Evolutionary conservation across 2,329 filamentous ascomycete genomes (phyloP), one percentile per base, ranked within the genome.

Genomic region (Rhexocercosporidium sp.): DNA sequence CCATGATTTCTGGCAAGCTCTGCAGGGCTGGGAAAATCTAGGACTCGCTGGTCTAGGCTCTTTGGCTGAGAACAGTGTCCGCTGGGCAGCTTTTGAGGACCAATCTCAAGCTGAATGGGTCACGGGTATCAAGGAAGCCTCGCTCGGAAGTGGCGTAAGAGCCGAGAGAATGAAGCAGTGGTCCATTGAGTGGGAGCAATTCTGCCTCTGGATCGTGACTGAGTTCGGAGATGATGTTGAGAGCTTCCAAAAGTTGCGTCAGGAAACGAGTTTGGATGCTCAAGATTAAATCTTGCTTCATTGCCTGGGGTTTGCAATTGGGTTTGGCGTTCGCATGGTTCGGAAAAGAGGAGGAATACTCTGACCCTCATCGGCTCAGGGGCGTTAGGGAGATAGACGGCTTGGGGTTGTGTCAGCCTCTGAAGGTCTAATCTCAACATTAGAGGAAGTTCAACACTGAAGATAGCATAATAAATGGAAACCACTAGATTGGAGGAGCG

Each of bases 1-100:
- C 1, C 92, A 97, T 79, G 94, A 97, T 80, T 97, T 97, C 79
- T 97, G 93, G 93, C 93, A 97, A 79, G 91, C 92, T 1, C 82
- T 97, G 22, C 94, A 97, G 79, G 94, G 92, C 0, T 96, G 94
- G 88, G 91, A 97, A 67, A 97, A 96, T 75, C 86, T 97, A 16
- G 96, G 94, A 0, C 84, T 98, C 2, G 93, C 92, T 12, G 95
- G 94, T 0, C 81, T 98, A 62, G 95, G 92, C 0, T 92, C 90
- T 66, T 84, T 99, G 73, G 95, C 94, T 0, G 94, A 98, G 83
- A 98, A 97, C 76, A 96, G 93, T 71, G 89, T 98, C 53, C 86
- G 92, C 47, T 98, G 93, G 93, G 91, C 93, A 9, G 91, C 90
- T 25, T 96, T 94, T 74, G 93, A 97, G 77, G 94, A 97, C 73